Base-by-base conservation (phyloP, 1,284 basidiomycete genomes). In the Cystobasidiaceae sp. region DNA sequence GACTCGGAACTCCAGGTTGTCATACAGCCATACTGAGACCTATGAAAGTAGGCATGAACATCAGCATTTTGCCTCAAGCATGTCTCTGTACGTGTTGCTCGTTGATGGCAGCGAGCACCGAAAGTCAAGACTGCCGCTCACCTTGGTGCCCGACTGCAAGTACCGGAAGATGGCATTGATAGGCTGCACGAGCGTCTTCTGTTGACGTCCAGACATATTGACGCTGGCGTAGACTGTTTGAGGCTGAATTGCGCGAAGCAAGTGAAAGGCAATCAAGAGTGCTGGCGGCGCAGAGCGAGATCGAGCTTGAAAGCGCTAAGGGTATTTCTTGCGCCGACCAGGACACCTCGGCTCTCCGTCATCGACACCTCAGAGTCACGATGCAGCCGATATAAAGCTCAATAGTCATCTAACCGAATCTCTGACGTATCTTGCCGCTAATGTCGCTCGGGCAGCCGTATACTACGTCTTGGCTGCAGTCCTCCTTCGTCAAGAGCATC, bases 151-250 rank as follows among this genome's bases (percentile, higher is more conserved):
- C 32, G 37, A 23, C 11, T 41, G 49, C 6, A 68, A 21, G 25
- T 21, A 44, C 11, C 48, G 60, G 21, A 62, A 62, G 48, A 62
- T 62, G 21, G 48, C 60, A 62, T 62, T 62, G 85, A 93, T 93
- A 85, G 90, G 90, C 80, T 96, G 93, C 71, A 96, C 93, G 90
- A 97, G 91, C 83, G 96, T 92, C 78, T 88, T 85, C 75, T 90
- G 88, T 76, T 93, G 91, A 75, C 91, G 87, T 73, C 85, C 85
- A 34, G 89, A 90, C 92, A 94, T 94, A 74, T 74, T 86, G 80
- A 44, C 8, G 8, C 4, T 28, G 6, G 6, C 7, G 33, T 43
- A 7, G 11, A 17, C 5, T 44, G 30, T 15, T n/a, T 27, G 33
- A 23, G 21, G 21, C 25, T 19, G 17, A 41, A 9, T n/a, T n/a